Conservation (phyloP, 148 eudicot genomes). For the Rhododendron henanense region DNA sequence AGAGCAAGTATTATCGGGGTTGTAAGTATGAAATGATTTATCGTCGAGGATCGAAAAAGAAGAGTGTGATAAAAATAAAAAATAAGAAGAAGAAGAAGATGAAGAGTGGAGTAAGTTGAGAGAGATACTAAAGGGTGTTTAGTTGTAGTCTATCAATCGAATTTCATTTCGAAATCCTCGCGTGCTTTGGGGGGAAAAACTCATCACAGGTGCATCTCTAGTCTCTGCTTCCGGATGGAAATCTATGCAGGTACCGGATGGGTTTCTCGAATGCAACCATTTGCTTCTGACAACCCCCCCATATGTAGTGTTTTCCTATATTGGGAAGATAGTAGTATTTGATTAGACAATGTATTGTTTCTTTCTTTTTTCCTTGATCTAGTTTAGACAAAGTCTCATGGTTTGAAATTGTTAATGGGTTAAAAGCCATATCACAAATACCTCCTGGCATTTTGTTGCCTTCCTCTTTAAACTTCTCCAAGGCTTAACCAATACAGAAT, state of each 20-base stretch:
- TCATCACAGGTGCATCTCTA: background rate
- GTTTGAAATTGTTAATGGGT: background rate
- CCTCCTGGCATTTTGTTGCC: background rate
- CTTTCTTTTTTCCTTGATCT: no score
- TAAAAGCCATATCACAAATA: background rate
- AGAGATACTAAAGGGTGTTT: background rate
- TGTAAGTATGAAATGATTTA: no score
- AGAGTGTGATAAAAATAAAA: no score
- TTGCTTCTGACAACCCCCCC: background rate
- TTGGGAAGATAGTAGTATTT: background rate
- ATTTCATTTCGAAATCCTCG: background rate
- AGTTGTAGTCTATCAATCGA: no score
- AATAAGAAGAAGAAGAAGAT: no score
- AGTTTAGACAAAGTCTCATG: background rate
- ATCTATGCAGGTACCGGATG: no score
- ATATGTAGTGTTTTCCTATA: background rate
- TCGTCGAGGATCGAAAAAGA: no score
- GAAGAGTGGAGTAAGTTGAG: background rate
- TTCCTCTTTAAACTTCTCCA: background rate
- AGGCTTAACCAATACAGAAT: background rate
- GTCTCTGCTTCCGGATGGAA: no score
- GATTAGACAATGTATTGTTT: no score
- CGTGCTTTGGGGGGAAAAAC: background rate
- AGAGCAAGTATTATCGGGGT: no score
- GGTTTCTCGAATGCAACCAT: no score